phyloP scores from a whole-genome alignment of 139 green algal genomes.

The Microglena sp. region DNA sequence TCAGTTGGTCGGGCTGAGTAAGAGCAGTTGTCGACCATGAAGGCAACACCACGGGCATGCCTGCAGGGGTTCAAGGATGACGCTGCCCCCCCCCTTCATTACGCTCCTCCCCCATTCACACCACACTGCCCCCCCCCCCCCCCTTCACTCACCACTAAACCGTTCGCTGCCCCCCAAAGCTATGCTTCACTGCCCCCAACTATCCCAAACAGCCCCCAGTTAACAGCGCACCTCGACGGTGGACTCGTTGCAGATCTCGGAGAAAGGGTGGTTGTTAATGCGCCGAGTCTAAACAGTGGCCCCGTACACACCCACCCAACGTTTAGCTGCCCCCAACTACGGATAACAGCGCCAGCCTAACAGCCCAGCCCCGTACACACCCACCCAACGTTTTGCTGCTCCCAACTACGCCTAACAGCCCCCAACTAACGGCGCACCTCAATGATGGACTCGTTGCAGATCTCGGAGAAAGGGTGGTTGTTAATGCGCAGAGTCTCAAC shows the following conservation, averaged over 20 bases:
- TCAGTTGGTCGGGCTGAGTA: conserved; percentile 98
- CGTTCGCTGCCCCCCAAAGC: not conserved
- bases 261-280: conserved; percentile 81
- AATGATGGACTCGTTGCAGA: conserved; percentile 99
- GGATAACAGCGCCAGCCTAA: not conserved
- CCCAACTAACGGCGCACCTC: conserved; percentile 40
- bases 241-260: conserved; percentile 99
- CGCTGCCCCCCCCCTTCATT: no score
- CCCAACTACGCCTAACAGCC: not conserved
- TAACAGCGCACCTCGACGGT: conserved; percentile 73
- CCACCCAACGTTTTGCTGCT: not conserved
- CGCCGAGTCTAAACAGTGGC: conserved; percentile 67
- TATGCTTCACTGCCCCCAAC: not conserved
- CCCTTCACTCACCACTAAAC: no score
- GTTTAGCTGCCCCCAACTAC: not conserved
- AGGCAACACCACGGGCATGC: conserved; percentile 95
- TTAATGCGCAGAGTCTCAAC: conserved; percentile 41
- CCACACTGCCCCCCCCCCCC: no score
- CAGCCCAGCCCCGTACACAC: conserved; percentile 32
- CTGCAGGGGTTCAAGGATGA: conserved; percentile 99
- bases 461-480: conserved; percentile 95
- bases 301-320: conserved; percentile 15
- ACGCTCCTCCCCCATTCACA: no score
- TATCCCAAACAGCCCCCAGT: not conserved
- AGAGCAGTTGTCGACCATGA: conserved; percentile 99